Conservation (phyloP, 768 basidiomycete genomes). For the Boletus pseudopeckii region DNA sequence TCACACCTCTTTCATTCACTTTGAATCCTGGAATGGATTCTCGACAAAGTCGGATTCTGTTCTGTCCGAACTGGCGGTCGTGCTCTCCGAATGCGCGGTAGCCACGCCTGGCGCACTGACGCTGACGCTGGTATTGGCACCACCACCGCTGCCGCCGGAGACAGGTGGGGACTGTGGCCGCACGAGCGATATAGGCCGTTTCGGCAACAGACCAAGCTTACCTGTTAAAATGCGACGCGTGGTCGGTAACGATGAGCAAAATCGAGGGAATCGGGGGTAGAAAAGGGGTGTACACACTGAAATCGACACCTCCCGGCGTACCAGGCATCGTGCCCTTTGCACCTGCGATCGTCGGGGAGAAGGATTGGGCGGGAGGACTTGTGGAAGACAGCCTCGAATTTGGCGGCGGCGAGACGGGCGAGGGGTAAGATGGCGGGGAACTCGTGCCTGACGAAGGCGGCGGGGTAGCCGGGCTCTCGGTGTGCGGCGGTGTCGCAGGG, state of each 20-base stretch:
- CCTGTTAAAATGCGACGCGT: conserved; percentile 32
- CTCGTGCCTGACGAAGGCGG: background rate
- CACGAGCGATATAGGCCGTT: conserved; percentile 65
- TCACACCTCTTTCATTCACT: background rate
- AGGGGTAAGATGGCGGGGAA: conserved; percentile 3
- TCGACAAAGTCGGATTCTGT: conserved; percentile 71
- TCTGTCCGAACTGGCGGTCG: conserved; percentile 32
- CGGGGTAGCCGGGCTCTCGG: background rate
- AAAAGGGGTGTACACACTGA: conserved; percentile 23
- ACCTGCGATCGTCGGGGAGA: conserved; percentile 8
- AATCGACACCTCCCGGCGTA: conserved; percentile 28
- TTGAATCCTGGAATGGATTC: conserved; percentile 66
- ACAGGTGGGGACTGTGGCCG: conserved; percentile 30
- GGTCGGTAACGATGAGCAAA: background rate
- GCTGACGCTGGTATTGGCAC: background rate
- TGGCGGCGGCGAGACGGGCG: conserved; percentile 4
- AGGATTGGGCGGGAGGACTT: conserved; percentile 1
- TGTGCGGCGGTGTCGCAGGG: background rate
- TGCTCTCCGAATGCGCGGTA: conserved; percentile 10
- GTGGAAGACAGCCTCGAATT: background rate
- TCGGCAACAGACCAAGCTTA: conserved; percentile 69
- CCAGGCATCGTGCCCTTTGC: conserved; percentile 13
- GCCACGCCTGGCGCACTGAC: conserved; percentile 6
- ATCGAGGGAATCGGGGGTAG: too few species aligned
- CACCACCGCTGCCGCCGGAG: background rate